Conservation (phyloP, 2,329 filamentous ascomycete genomes). For the Botrytis squamosa region DNA sequence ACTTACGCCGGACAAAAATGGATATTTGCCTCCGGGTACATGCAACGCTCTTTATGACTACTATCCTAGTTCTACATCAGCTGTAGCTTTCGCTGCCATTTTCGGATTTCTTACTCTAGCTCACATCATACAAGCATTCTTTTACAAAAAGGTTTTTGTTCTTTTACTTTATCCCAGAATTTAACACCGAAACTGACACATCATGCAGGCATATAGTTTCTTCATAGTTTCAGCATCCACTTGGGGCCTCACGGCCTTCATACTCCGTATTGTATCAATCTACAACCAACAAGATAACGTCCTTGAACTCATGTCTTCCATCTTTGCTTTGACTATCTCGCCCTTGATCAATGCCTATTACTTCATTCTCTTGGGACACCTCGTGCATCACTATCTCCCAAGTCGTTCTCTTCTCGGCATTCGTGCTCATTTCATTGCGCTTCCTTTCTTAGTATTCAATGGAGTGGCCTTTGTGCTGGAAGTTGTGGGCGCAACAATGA, state of each 20-base stretch:
- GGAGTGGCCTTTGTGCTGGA: neutral
- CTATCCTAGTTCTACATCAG: constrained; percentile 42
- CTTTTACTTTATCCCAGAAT: neutral
- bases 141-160: constrained; percentile 39
- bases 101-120: constrained; percentile 39
- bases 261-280: constrained; percentile 43
- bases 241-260: constrained; percentile 45
- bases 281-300: constrained; percentile 40
- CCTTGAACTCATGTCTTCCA: constrained; percentile 40
- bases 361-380: constrained; percentile 39
- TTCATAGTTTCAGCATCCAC: constrained; percentile 42
- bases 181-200: neutral
- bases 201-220: neutral
- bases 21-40: constrained; percentile 38
- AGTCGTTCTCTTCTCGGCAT: neutral
- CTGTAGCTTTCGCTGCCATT: constrained; percentile 40
- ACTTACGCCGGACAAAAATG: constrained; percentile 18
- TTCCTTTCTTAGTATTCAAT: neutral
- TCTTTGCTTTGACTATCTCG: constrained; percentile 45
- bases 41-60: constrained; percentile 43
- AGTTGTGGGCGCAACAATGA: neutral
- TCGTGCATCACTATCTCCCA: constrained; percentile 41
- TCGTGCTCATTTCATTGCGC: neutral
- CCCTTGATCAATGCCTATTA: constrained; percentile 40
- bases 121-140: constrained; percentile 42